Percentiles rank a stretch among this genome's conserved stretches.
Conservation (phyloP, 805 yeast species). For the Jamesozyma piceae region DNA sequence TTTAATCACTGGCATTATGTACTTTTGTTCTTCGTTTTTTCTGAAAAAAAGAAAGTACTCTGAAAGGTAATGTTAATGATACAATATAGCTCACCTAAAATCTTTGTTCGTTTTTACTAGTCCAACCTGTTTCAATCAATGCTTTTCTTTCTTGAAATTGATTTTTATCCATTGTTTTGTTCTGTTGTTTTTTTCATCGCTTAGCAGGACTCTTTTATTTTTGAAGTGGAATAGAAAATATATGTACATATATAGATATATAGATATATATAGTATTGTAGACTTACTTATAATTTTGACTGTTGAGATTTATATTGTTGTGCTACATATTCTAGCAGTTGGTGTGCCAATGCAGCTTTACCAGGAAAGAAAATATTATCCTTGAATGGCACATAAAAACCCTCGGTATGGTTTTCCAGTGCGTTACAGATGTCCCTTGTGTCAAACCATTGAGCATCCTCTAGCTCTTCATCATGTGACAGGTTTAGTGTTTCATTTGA, state of each 20-base stretch:
- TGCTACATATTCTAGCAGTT: constrained; percentile 13
- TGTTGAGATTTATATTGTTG: constrained; percentile 3
- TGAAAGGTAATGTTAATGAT: too few species aligned
- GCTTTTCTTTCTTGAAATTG: too few species aligned
- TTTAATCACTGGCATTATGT: too few species aligned
- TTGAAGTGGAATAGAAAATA: not conserved
- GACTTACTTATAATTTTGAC: too few species aligned
- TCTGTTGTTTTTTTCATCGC: not conserved
- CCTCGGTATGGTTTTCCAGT: constrained; percentile 16
- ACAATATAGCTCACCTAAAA: too few species aligned
- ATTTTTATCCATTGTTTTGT: too few species aligned
- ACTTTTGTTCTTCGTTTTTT: too few species aligned
- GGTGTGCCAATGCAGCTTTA: constrained; percentile 25
- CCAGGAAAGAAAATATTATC: constrained; percentile 25
- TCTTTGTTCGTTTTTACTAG: too few species aligned
- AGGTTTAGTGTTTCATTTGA: constrained; percentile 54
- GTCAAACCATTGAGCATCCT: constrained; percentile 81
- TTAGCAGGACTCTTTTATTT: not conserved
- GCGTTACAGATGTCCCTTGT: constrained; percentile 41
- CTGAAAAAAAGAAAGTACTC: too few species aligned
- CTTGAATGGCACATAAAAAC: constrained; percentile 16
- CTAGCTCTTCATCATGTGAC: constrained; percentile 77
- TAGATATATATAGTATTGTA: too few species aligned
- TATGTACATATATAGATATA: too few species aligned
- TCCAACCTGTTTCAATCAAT: too few species aligned